Evolutionary conservation across 2,329 filamentous ascomycete genomes (phyloP), one percentile per base, ranked within the genome.

Genomic region (Nothomitra cinnamomea): DNA sequence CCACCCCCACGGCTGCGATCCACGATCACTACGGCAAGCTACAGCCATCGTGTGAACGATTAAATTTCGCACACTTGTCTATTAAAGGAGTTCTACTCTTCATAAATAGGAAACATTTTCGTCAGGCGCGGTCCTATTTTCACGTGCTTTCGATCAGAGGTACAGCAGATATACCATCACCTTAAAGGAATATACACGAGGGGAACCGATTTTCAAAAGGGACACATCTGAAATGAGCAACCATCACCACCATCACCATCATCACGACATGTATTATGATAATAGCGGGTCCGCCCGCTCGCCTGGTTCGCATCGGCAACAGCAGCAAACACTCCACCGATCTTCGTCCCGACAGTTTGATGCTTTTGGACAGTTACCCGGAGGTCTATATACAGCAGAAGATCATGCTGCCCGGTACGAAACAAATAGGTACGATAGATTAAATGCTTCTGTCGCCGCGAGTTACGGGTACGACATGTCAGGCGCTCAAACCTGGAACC

Each of bases 331-430:
- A 55, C 71, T 85, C 55, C 79, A 83, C 63, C 79, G 85, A 60
- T 82, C 84, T 64, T 72, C 80, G 43, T 89, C 87, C 60, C 79
- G 87, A 61, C 84, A 85, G 60, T 86, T 89, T 65, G 87, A 94
- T 60, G 74, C 75, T 56, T 83, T 84, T 63, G 78, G 76, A 56
- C 79, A 80, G 54, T 76, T 87, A 63, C 76, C 80, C 21, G 70
- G 72, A 51, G 79, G 78, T 55, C 73, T 89, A 52, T 94, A 90
- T 67, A 73, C 75, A 15, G 74, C 77, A 52, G 86, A 92, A 53
- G 79, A 83, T 60, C 74, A 77, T 59, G 72, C 74, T 62, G 68
- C 73, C 50, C 73, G 70, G 61, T 80, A 72, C 67, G 79, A 75
- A 66, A 70, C 72, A 64, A 72, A 62, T 54, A 67, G 70, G 40